Conservation (phyloP, 2,329 filamentous ascomycete species). For the Fusarium tricinctum region DNA sequence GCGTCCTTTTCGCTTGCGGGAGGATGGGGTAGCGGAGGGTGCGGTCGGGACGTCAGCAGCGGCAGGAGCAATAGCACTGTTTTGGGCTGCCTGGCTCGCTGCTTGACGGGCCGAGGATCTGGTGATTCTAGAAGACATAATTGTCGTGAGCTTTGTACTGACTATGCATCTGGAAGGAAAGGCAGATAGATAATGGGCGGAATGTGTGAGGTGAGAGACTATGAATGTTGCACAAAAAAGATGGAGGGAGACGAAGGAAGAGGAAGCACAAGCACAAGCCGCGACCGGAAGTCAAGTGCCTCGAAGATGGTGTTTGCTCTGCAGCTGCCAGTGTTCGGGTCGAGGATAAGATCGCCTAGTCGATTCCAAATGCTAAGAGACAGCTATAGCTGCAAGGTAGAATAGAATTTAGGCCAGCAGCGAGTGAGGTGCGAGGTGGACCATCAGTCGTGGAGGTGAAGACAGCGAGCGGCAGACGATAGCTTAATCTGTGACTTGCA, state of each 20-base stretch:
- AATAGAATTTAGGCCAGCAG: slow-evolving; percentile 13
- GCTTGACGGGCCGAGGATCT: slow-evolving; percentile 94
- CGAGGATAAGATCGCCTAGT: slow-evolving; percentile 17
- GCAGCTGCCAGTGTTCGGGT: slow-evolving; percentile 18
- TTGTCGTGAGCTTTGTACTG: slow-evolving; percentile 61
- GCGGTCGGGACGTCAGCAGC: slow-evolving; percentile 58
- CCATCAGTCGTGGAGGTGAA: slow-evolving; percentile 9
- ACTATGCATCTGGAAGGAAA: slow-evolving; percentile 42
- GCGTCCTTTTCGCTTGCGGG: slow-evolving; percentile 83
- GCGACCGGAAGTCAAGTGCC: slow-evolving; percentile 34
- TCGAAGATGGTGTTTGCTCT: slow-evolving; percentile 29
- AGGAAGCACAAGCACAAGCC: slow-evolving; percentile 35
- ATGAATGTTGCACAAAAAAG: slow-evolving; percentile 36
- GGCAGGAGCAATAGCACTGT: slow-evolving; percentile 59
- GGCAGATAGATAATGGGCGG: slow-evolving; percentile 38
- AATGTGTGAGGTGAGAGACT: slow-evolving; percentile 30
- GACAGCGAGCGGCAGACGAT: slow-evolving; percentile 15
- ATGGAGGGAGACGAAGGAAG: slow-evolving; percentile 30
- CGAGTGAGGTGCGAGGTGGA: slow-evolving; percentile 4
- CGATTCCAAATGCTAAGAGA: slow-evolving; percentile 4
- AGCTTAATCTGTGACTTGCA: slow-evolving; percentile 15
- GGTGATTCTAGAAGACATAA: slow-evolving; percentile 98
- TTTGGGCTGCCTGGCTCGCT: slow-evolving; percentile 71
- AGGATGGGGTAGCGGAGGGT: slow-evolving; percentile 59
- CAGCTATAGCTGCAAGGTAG: background rate